Conservation (phyloP, 2,329 filamentous ascomycete genomes). For the Arthrobotrys iridis region DNA sequence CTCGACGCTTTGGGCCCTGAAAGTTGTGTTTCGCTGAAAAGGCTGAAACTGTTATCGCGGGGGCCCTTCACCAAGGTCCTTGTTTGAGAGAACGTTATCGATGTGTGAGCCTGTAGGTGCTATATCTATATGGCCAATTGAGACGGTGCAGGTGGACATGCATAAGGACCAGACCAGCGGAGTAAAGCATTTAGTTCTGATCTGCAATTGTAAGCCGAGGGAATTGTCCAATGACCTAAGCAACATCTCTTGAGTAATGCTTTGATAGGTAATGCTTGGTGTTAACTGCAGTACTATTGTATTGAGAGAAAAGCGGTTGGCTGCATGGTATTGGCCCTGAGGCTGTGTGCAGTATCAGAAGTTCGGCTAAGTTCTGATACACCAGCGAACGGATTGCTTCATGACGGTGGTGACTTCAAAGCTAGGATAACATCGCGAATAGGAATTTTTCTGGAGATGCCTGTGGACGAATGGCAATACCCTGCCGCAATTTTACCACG, state of each 20-base stretch:
- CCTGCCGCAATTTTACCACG: no score
- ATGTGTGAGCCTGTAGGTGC: background rate
- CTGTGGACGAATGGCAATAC: no score
- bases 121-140: no score
- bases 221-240: no score
- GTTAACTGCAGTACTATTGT: no score
- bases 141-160: no score
- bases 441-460: no score
- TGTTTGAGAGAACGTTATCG: conserved; percentile 11
- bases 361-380: conserved; percentile 21
- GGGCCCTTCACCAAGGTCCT: conserved; percentile 11
- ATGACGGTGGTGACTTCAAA: background rate
- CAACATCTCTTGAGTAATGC: no score
- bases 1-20: background rate
- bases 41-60: conserved; percentile 31
- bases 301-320: background rate
- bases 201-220: no score
- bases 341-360: conserved; percentile 15
- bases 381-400: background rate
- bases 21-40: conserved; percentile 2
- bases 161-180: no score
- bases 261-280: no score
- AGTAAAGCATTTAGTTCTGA: no score
- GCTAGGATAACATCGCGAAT: background rate
- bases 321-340: background rate